A percentile compares a stretch with the other conserved stretches of the same genome.
Evolutionary conservation across 2,329 filamentous ascomycete genomes (phyloP).

Genomic region (Hypoxylon sp.): DNA sequence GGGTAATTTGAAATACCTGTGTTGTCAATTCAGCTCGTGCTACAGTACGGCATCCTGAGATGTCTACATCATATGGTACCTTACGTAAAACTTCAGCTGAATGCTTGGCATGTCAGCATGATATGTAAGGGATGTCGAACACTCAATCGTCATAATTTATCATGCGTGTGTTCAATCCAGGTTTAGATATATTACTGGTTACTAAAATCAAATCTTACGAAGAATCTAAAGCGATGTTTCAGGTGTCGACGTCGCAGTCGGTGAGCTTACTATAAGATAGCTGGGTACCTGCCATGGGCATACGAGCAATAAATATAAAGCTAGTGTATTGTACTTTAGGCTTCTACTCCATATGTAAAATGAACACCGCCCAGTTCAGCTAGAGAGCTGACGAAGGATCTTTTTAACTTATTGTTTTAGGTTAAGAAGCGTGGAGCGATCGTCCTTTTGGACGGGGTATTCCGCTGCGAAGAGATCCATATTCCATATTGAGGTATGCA

Average conservation of each 20-base stretch:
- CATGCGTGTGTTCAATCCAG: not conserved
- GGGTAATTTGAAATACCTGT: not conserved
- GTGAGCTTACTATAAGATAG: not conserved
- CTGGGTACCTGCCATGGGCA: not conserved
- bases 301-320: not conserved
- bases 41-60: not conserved
- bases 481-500: not conserved
- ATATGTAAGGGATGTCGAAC: slow-evolving; percentile 6
- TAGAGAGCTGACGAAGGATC: not conserved
- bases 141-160: not conserved
- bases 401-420: slow-evolving; percentile 8
- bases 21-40: not conserved
- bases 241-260: not conserved
- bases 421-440: slow-evolving; percentile 5
- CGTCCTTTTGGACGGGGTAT: slow-evolving; percentile 3
- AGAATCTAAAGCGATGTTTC: not conserved
- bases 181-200: not conserved
- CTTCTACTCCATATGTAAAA: slow-evolving; percentile 1
- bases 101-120: not conserved
- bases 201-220: slow-evolving; percentile 5
- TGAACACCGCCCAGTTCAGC: not conserved
- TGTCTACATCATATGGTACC: no score
- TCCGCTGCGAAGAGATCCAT: slow-evolving; percentile 1
- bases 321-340: not conserved
- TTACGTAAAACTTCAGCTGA: not conserved